Base-by-base conservation (phyloP, 257 asterid genomes). In the Voacanga thouarsii region DNA sequence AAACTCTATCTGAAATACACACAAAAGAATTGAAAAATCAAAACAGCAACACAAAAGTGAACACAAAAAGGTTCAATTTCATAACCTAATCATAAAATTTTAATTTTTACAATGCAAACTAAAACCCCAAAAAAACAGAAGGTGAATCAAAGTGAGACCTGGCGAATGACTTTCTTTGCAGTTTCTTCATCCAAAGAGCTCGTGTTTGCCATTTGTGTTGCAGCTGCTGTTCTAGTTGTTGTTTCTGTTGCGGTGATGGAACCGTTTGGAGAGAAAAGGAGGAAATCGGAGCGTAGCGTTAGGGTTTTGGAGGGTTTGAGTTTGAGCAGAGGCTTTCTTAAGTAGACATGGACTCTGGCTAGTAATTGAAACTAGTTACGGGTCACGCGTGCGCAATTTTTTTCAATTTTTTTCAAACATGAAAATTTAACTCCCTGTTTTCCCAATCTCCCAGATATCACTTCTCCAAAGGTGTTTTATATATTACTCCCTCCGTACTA, bases 111-210 rank as follows among this genome's bases (percentile, higher is more conserved):
- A 71, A 45, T 7, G 14, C 5, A 61, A 33, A 8, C 7, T 1
- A 41, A 23, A 14, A 72, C 28, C 30, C 41, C 14, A 3, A 2
- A 57, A 68, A 56, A 76, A 5, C 28, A 45, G 47, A 6, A 41
- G 67, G 66, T 21, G 11, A 55, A 43, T 30, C 60, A 37, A 75
- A 26, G 3, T 15, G 14, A 7, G 51, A 93, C 99, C 99, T 95
- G 99, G 6, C 99, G 93, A 78, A 95, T 89, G 72, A 95, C 91
- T 88, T 93, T 90, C 87, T 93, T 91, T 0, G 90, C 79, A 12
- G 96, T 95, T 83, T 87, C 99, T 83, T 88, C 94, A 67, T 87
- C 94, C 89, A 95, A 83, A 7, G 94, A 81, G 41, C 86, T 79
- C 45, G 79, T 50, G 37, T 78, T 75, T 43, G 90, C 92, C 96